phyloP scores from a whole-genome alignment of 2,329 filamentous ascomycete species.

The Pleochaeta shiraiana region DNA sequence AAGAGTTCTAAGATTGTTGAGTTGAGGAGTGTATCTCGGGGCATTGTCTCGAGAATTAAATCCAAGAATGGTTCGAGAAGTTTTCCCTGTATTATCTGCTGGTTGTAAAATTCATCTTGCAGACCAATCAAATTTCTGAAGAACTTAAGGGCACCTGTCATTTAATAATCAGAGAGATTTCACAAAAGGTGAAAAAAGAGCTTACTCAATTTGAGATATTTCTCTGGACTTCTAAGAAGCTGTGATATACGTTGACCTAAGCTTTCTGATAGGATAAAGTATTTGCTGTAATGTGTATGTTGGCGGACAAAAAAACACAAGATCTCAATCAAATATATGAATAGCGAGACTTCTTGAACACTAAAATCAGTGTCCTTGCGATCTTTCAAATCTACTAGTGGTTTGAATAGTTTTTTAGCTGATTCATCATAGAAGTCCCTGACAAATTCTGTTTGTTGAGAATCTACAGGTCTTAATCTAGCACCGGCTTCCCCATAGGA shows the following conservation, averaged over 20 bases:
- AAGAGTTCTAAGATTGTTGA: conserved; percentile 91
- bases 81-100: conserved; percentile 59
- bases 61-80: conserved; percentile 70
- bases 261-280: conserved; percentile 64
- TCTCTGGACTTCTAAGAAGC: conserved; percentile 63
- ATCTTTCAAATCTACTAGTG: conserved; percentile 58
- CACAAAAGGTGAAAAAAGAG: conserved; percentile 7
- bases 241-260: conserved; percentile 62
- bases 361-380: conserved; percentile 47
- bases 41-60: conserved; percentile 66
- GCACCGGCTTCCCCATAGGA: conserved; percentile 42
- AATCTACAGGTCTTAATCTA: conserved; percentile 39
- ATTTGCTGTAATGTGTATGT: conserved; percentile 69
- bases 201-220: conserved; percentile 77
- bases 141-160: conserved; percentile 67
- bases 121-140: conserved; percentile 71
- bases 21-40: conserved; percentile 79
- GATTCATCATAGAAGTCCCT: conserved; percentile 78
- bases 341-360: conserved; percentile 73
- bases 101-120: conserved; percentile 80
- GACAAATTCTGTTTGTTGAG: conserved; percentile 69
- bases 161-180: not conserved
- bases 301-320: conserved; percentile 86
- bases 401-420: conserved; percentile 66
- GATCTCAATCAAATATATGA: conserved; percentile 78